These are phyloP conservation scores for Podospora pseudocomata DNA, from an alignment of 495 filamentous ascomycete genomes.

Conservation along the genomic window DNA sequence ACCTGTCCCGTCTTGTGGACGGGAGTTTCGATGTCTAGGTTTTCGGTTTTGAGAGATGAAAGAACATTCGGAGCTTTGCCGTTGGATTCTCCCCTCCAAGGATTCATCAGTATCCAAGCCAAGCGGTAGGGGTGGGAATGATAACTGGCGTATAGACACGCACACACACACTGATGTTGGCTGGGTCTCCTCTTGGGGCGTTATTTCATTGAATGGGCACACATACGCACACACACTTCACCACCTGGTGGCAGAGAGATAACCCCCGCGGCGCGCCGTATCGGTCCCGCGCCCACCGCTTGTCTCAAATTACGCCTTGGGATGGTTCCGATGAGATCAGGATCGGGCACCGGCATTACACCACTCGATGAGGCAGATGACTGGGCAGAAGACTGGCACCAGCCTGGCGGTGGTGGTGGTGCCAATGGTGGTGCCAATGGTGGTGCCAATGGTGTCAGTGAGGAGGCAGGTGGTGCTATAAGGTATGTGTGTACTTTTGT, in stretches of 20 bases:
- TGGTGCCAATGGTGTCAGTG: not conserved
- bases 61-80: not conserved
- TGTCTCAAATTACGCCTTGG: constrained; percentile 23
- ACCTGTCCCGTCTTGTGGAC: not conserved
- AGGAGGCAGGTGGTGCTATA: constrained; percentile 3
- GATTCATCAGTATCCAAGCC: not conserved
- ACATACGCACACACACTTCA: not conserved
- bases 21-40: not conserved
- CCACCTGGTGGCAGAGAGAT: not conserved
- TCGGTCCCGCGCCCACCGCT: not conserved
- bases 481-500: not conserved
- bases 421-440: not conserved
- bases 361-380: not conserved
- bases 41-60: not conserved
- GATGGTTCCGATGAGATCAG: constrained; percentile 17
- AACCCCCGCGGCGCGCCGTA: not conserved
- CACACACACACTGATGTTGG: not conserved
- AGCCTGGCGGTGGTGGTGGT: not conserved
- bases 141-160: not conserved
- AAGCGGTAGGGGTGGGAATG: not conserved
- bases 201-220: not conserved
- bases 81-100: not conserved
- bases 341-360: not conserved
- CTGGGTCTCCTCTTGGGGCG: not conserved
- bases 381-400: not conserved